Conservation (phyloP, 140 eudicot species). For the Erigeron philadelphicus region DNA sequence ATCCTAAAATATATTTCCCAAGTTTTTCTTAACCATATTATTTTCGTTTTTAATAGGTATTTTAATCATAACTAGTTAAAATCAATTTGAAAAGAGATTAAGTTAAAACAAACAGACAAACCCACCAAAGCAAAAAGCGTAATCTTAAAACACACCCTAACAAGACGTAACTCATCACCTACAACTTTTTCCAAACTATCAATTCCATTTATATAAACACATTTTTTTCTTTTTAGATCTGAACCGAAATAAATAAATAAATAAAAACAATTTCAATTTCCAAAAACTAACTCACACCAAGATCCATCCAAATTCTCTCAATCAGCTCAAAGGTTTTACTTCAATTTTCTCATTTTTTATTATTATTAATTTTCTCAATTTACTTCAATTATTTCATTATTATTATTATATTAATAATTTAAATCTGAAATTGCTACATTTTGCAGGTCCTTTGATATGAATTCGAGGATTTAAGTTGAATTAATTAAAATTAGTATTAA, state of each 20-base stretch:
- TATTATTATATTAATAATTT: no score
- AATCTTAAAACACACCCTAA: conserved; percentile 32
- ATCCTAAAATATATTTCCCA: no score
- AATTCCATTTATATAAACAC: background rate
- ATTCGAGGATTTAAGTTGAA: conserved; percentile 12
- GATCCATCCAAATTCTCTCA: conserved; percentile 31
- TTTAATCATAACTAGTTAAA: no score
- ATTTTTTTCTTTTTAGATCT: conserved; percentile 17
- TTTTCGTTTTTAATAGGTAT: no score
- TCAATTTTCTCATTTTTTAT: background rate
- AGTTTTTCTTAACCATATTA: no score
- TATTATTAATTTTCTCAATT: no score
- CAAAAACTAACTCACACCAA: conserved; percentile 15
- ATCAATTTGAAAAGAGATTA: no score
- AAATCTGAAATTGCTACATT: conserved; percentile 24
- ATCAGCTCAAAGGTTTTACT: conserved; percentile 30
- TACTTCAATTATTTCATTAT: no score
- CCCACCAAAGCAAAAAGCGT: conserved; percentile 8
- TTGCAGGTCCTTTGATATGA: conserved; percentile 23
- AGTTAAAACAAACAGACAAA: no score
- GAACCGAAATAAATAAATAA: background rate
- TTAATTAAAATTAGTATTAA: conserved; percentile 17
- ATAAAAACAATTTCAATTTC: conserved; percentile 15
- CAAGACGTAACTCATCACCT: conserved; percentile 32
- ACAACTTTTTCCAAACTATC: conserved; percentile 3